Percentiles rank a stretch among this genome's conserved stretches.
Evolutionary conservation across 2,329 filamentous ascomycete species (phyloP).

Genomic region (Cladosporium sp.): DNA sequence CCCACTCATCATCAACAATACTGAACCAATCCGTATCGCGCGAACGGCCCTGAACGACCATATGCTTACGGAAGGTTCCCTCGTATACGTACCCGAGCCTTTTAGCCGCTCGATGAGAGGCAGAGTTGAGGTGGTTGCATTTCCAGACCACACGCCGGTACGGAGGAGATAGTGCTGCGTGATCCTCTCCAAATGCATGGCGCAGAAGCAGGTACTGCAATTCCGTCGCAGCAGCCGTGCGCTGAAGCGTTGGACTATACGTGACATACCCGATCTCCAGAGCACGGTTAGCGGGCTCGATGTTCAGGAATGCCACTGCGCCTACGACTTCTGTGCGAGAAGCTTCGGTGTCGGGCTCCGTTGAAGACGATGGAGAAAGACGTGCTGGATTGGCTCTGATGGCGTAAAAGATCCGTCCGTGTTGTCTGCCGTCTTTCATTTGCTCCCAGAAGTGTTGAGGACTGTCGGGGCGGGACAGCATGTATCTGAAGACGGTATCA

Average conservation of each 20-base stretch:
- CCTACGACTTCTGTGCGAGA: slow-evolving; percentile 37
- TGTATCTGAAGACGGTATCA: slow-evolving; percentile 38
- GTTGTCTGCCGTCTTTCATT: slow-evolving; percentile 14
- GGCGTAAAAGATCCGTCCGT: slow-evolving; percentile 38
- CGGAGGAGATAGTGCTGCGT: slow-evolving; percentile 33
- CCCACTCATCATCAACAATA: slow-evolving; percentile 57
- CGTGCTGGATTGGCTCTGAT: slow-evolving; percentile 34
- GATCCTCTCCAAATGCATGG: slow-evolving; percentile 46
- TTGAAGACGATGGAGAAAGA: neutral
- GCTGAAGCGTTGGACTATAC: slow-evolving; percentile 47
- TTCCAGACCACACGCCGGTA: slow-evolving; percentile 62
- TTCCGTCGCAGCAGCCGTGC: slow-evolving; percentile 55
- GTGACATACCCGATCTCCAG: slow-evolving; percentile 57
- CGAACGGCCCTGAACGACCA: slow-evolving; percentile 53
- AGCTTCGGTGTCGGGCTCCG: neutral
- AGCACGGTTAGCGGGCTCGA: slow-evolving; percentile 44
- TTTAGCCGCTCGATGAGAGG: slow-evolving; percentile 51
- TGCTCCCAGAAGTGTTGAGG: slow-evolving; percentile 16
- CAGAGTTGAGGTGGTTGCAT: slow-evolving; percentile 52
- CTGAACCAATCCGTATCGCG: slow-evolving; percentile 59
- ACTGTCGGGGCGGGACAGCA: slow-evolving; percentile 32
- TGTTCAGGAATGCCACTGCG: slow-evolving; percentile 41
- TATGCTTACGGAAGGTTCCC: slow-evolving; percentile 57
- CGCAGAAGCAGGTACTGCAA: slow-evolving; percentile 52
- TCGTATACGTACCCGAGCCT: slow-evolving; percentile 57